Percentiles rank a stretch among this genome's conserved stretches.
These are phyloP conservation scores for Blumeriella jaapii DNA, from an alignment of 2,329 filamentous ascomycete species.

Conservation along the genomic window DNA sequence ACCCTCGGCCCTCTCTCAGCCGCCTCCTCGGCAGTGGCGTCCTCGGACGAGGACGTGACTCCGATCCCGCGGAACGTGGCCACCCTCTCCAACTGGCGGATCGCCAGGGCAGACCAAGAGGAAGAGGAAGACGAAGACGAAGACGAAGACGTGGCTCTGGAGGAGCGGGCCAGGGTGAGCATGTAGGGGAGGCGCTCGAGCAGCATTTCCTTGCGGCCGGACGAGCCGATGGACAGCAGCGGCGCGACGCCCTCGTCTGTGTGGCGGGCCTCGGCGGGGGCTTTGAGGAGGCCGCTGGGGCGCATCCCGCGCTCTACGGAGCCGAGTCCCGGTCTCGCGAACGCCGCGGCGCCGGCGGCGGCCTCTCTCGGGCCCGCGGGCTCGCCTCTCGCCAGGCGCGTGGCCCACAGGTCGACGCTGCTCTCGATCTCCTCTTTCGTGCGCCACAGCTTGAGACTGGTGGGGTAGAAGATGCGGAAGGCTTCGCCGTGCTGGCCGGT, in stretches of 20 bases:
- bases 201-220: slow-evolving; percentile 61
- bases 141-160: slow-evolving; percentile 20
- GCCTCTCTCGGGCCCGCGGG: slow-evolving; percentile 28
- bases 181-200: slow-evolving; percentile 84
- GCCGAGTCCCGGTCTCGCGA: slow-evolving; percentile 33
- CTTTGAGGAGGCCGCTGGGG: too few relatives aligned
- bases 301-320: slow-evolving; percentile 28
- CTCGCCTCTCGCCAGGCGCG: slow-evolving; percentile 46
- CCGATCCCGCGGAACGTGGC: slow-evolving; percentile 27
- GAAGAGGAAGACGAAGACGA: too few relatives aligned
- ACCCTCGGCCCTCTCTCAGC: slow-evolving; percentile 28
- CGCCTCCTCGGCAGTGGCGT: slow-evolving; percentile 37
- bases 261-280: slow-evolving; percentile 2
- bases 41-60: slow-evolving; percentile 30
- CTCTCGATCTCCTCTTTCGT: slow-evolving; percentile 71
- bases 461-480: slow-evolving; percentile 87
- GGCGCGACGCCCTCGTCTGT: slow-evolving; percentile 28
- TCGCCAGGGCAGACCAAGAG: slow-evolving; percentile 25
- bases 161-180: slow-evolving; percentile 44
- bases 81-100: slow-evolving; percentile 30
- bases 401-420: slow-evolving; percentile 58
- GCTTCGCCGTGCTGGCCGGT: slow-evolving; percentile 42
- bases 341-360: slow-evolving; percentile 37
- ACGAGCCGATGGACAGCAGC: slow-evolving; percentile 45
- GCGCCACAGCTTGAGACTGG: slow-evolving; percentile 72